A percentile compares a stretch with the other conserved stretches of the same genome.
phyloP scores from a whole-genome alignment of 164 flowering plant genomes.

The Euptelea pleiosperma region DNA sequence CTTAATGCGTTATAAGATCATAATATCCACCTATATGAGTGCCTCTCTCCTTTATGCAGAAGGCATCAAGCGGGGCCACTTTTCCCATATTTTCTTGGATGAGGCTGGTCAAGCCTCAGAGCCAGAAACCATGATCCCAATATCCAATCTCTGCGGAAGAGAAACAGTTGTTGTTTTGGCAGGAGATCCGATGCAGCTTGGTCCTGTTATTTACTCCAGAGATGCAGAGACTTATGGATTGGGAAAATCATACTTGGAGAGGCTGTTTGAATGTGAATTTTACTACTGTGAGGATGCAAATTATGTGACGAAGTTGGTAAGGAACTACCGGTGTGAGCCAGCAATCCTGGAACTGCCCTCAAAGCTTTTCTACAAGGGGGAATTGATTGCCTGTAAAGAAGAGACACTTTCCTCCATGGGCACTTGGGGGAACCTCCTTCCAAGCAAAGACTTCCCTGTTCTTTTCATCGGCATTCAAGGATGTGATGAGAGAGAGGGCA shows the following conservation, averaged over 20 bases:
- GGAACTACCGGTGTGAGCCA: conserved; percentile 82
- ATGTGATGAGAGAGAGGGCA: conserved; percentile 94
- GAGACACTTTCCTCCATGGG: conserved; percentile 19
- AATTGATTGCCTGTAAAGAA: conserved; percentile 68
- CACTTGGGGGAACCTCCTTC: conserved; percentile 42
- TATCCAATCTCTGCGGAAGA: conserved; percentile 48
- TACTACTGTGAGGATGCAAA: conserved; percentile 47
- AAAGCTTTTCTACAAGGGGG: conserved; percentile 69
- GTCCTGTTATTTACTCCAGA: conserved; percentile 76
- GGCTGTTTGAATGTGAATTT: conserved; percentile 55
- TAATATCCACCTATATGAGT: conserved; percentile 87
- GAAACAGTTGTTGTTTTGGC: conserved; percentile 83
- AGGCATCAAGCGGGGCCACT: conserved; percentile 63
- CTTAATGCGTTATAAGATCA: conserved; percentile 49
- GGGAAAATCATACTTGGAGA: conserved; percentile 79
- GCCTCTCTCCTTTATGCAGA: conserved; percentile 63
- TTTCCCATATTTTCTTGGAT: conserved; percentile 85
- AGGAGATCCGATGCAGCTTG: conserved; percentile 93
- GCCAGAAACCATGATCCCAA: conserved; percentile 86
- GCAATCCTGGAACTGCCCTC: conserved; percentile 78
- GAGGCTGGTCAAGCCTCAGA: conserved; percentile 99
- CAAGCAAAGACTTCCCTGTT: conserved; percentile 70
- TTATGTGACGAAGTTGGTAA: conserved; percentile 66
- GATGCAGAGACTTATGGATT: conserved; percentile 65
- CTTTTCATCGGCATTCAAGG: conserved; percentile 87